Conservation (phyloP, 2,329 filamentous ascomycete genomes). For the Fusarium nodosum region DNA sequence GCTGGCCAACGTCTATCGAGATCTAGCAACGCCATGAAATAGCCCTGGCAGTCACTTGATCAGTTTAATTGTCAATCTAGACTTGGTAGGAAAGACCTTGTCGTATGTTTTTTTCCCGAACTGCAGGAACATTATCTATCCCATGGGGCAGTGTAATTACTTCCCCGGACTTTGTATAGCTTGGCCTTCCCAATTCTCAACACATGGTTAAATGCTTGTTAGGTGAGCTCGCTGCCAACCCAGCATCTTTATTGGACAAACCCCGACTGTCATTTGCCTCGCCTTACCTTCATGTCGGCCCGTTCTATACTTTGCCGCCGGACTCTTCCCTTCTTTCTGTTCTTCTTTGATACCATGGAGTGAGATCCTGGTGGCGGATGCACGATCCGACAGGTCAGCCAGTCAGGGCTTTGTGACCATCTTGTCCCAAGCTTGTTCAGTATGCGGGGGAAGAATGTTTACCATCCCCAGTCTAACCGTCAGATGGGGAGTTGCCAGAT, state of each 20-base stretch:
- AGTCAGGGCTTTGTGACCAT: constrained; percentile 11
- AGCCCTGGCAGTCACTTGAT: constrained; percentile 2
- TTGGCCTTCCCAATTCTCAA: background rate
- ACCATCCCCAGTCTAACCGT: constrained; percentile 1
- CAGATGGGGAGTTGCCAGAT: constrained; percentile 11
- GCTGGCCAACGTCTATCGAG: constrained; percentile 9
- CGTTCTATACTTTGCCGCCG: constrained; percentile 21
- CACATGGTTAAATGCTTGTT: background rate
- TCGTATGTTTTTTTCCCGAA: constrained; percentile 18
- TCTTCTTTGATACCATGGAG: constrained; percentile 9
- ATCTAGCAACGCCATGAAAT: constrained; percentile 23
- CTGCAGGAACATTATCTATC: constrained; percentile 1
- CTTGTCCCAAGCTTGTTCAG: constrained; percentile 9
- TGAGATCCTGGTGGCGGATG: constrained; percentile 38
- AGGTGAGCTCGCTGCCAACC: constrained; percentile 7
- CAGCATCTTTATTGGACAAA: constrained; percentile 3
- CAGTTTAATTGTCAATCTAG: background rate
- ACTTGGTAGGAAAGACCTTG: constrained; percentile 13
- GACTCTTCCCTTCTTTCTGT: constrained; percentile 12
- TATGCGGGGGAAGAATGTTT: constrained; percentile 24
- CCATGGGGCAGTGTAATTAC: constrained; percentile 7
- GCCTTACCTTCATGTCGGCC: constrained; percentile 11
- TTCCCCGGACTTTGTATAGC: constrained; percentile 13
- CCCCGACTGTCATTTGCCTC: constrained; percentile 11
- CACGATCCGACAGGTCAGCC: constrained; percentile 32